Base-by-base conservation (phyloP, 2,329 filamentous ascomycete species). In the Calonectria pteridis region DNA sequence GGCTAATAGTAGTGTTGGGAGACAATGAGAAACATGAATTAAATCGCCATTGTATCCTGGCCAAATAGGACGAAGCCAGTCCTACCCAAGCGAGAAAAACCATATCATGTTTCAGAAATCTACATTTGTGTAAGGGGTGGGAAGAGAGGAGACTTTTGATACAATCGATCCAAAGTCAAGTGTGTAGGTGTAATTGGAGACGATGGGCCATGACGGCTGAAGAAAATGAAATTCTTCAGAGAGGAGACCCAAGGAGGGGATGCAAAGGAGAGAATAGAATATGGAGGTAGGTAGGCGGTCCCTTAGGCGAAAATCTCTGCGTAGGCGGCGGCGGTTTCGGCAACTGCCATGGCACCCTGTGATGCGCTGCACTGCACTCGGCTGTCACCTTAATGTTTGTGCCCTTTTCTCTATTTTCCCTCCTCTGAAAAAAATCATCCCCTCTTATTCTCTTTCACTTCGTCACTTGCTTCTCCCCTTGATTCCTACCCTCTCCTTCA, bases 301-400 rank as follows among this genome's bases (percentile, higher is more conserved):
- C 49, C 33, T 53, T 53, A 14, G 64, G 46, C 49, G 26, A 40
- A 35, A 23, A 29, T 16, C 20, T 16, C 16, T 26, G 26, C 26
- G 20, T 20, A 23, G 31, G 31, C 51, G 35, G 31, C 62, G 26
- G 11, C 62, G 16, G 33, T 40, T 63, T 63, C 55, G 59, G 67
- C 67, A 70, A 70, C 59, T 37, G 58, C 59, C 67, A 63, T 64
- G 23, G 58, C 49, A 55, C 40, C 35, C 51, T 43, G 59, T 70
- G 67, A 65, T 64, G 58, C 58, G 62, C 58, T 70, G 58, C 33
- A 67, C 37, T 67, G 59, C 51, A 71, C 69, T 35, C 43, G 51
- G 55, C 68, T 64, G 51, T 62, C 58, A 50, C 37, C 67, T 46
- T 35, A 46, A 35, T 62, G 64, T 68, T 67, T 67, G 63, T 63